Base-by-base conservation (phyloP, 345 rosid species). In the Brassica cretica region DNA sequence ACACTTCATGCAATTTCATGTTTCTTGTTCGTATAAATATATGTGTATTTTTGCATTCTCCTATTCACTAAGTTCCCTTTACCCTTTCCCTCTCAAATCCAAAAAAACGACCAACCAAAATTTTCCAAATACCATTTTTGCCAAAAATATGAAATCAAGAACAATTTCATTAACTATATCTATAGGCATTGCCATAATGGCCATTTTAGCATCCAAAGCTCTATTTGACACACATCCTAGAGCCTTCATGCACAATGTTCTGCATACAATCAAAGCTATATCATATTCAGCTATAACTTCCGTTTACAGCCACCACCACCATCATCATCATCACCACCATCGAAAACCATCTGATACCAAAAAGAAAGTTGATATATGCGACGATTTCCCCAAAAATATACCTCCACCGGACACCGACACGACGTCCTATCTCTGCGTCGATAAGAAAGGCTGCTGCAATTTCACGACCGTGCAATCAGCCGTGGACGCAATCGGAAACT, bases 391-490 rank as follows among this genome's bases (percentile, higher is more conserved):
- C 0, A 74, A 83, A 0, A 73, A 88, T 62, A 74, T 89, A 29
- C 90, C 92, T 2, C 97, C 98, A 56, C 85, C 87, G 0, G 97
- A 89, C 73, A 92, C 92, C 5, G 75, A 87, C 83, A 87, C 89
- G 14, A 84, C 90, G n/a, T 53, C 87, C 0, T 86, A 81, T 44
- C 41, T 92, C 6, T 92, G 98, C 21, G 97, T 94, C 1, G 97
- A 94, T 68, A 76, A 76, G 53, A 89, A 91, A 0, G 97, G 97
- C 0, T 90, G 97, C 19, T 94, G 98, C 59, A 92, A 92, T 69
- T 94, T 92, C 85, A 92, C 95, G 2, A 84, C 90, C 2, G 88
- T 94, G 70, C 98, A 94, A 75, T 78, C 93, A 0, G 97, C 98
- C 6, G 84, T 94, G 2, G 93, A 92, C 73, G 85, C 90, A 0